Percentiles rank a stretch among this genome's conserved stretches.
Conservation (phyloP, 345 rosid species). For the Raphanus sativus region DNA sequence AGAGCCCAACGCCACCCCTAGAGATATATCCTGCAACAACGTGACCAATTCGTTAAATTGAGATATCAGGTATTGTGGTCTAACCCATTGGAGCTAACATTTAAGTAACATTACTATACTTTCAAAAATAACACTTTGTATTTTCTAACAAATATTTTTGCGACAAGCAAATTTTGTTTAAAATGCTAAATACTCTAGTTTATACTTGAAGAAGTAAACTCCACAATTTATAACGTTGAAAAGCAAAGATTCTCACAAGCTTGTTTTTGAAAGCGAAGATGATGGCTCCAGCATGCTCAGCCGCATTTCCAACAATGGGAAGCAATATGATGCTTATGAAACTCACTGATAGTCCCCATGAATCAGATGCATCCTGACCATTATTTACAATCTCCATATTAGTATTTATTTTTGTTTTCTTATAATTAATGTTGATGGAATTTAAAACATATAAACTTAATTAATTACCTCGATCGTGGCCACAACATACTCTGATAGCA, state of each 20-base stretch:
- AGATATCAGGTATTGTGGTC: neutral
- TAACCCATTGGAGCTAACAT: neutral
- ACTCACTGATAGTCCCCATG: constrained; percentile 90
- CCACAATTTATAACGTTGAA: neutral
- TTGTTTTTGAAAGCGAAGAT: constrained; percentile 94
- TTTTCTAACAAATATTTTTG: neutral
- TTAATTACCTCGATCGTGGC: constrained; percentile 73
- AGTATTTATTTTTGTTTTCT: neutral
- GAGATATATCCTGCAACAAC: constrained; percentile 66
- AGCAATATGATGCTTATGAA: constrained; percentile 86
- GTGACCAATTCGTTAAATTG: neutral
- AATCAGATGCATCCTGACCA: constrained; percentile 66
- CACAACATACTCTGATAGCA: constrained; percentile 80
- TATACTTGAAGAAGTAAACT: too few relatives aligned
- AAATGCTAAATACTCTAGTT: neutral
- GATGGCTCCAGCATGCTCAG: constrained; percentile 94
- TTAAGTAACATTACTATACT: too few relatives aligned
- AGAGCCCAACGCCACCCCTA: constrained; percentile 93
- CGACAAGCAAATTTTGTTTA: neutral
- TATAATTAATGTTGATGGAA: neutral
- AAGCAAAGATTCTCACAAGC: constrained; percentile 47
- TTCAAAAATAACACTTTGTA: too few relatives aligned
- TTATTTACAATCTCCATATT: neutral
- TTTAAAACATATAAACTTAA: neutral
- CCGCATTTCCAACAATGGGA: constrained; percentile 93